phyloP scores from a whole-genome alignment of 441 rosid genomes.

The Pelargonium myrrhifolium region DNA sequence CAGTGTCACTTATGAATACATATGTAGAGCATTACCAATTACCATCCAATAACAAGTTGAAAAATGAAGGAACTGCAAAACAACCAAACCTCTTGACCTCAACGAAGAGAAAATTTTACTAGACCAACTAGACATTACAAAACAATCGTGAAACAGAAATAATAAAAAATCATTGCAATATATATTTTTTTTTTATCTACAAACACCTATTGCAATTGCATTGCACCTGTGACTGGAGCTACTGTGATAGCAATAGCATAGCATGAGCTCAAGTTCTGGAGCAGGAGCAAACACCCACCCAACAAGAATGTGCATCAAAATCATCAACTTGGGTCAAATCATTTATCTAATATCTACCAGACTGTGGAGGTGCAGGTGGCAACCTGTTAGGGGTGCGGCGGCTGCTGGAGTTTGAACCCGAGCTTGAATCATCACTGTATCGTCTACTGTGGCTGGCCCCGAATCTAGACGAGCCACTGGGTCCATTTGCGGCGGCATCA shows the following conservation, averaged over 20 bases:
- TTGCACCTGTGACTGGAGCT: no score
- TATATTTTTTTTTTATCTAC: no score
- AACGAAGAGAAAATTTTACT: constrained; percentile 11
- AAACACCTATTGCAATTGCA: no score
- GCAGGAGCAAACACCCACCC: constrained; percentile 12
- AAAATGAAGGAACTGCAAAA: not conserved
- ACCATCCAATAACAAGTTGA: not conserved
- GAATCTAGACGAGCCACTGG: constrained; percentile 40
- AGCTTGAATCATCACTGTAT: constrained; percentile 57
- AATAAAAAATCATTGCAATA: no score
- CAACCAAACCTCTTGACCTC: constrained; percentile 4
- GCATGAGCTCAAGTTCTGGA: constrained; percentile 20
- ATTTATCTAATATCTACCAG: constrained; percentile 58
- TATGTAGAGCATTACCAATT: not conserved
- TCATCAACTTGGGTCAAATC: constrained; percentile 8
- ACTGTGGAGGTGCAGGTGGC: constrained; percentile 89
- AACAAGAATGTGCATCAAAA: constrained; percentile 27
- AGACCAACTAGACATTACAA: constrained; percentile 17
- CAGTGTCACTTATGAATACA: constrained; percentile 12
- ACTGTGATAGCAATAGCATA: no score
- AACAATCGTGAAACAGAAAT: not conserved
- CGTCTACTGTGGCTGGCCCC: constrained; percentile 65
- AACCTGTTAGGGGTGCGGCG: constrained; percentile 76
- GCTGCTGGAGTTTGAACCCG: constrained; percentile 44
- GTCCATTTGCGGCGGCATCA: constrained; percentile 75